Evolutionary conservation across 2,329 filamentous ascomycete species (phyloP).

Genomic region (Verticillium nonalfalfae): DNA sequence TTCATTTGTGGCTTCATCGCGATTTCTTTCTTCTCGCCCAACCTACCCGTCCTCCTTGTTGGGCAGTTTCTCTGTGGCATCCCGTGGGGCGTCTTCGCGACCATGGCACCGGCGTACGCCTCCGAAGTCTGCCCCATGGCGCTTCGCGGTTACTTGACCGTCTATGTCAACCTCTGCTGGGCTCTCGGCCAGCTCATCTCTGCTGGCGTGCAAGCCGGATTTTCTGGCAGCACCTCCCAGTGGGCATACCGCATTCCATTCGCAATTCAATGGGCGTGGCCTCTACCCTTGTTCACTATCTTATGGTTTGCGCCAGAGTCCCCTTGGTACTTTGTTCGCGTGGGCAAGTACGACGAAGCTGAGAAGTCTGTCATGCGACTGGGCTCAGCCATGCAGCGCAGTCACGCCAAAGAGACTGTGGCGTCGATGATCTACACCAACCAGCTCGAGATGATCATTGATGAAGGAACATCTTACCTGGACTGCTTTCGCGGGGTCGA

Average conservation of each 20-base stretch:
- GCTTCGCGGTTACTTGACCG: conserved; percentile 36
- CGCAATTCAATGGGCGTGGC: conserved; percentile 18
- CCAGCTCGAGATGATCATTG: conserved; percentile 16
- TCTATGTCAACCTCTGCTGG: conserved; percentile 39
- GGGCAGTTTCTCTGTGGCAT: conserved; percentile 39
- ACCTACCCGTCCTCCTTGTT: conserved; percentile 27
- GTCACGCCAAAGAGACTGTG: conserved; percentile 5
- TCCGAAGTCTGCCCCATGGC: conserved; percentile 31
- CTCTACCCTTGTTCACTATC: conserved; percentile 7
- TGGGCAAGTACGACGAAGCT: background rate
- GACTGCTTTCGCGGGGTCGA: conserved; percentile 38
- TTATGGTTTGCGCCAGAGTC: conserved; percentile 6
- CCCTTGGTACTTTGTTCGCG: conserved; percentile 3
- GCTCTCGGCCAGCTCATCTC: conserved; percentile 38
- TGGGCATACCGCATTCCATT: conserved; percentile 19
- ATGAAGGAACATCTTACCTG: conserved; percentile 28
- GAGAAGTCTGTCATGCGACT: conserved; percentile 2
- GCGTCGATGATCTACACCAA: conserved; percentile 14
- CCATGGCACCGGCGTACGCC: conserved; percentile 38
- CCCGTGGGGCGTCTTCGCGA: conserved; percentile 38
- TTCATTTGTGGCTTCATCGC: conserved; percentile 34
- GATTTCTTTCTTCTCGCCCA: conserved; percentile 37
- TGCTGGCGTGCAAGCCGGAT: conserved; percentile 26
- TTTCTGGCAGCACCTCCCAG: conserved; percentile 6
- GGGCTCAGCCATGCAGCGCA: background rate